Base-by-base conservation (phyloP, 208 protist species). In the Borovskyia barvae region DNA sequence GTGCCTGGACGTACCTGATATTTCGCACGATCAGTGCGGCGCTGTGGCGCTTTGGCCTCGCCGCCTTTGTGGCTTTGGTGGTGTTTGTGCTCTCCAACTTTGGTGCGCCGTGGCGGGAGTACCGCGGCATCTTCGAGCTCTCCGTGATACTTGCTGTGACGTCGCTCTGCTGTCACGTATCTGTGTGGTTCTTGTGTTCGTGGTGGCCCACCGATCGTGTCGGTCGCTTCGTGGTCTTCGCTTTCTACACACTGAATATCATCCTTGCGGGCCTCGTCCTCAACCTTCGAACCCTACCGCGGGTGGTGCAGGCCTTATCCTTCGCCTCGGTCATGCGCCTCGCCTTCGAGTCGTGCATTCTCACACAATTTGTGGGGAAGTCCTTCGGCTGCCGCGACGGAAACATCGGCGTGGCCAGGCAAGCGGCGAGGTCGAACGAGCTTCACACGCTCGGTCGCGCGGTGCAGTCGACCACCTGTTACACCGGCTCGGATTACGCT, bases 221-320 rank as follows among this genome's bases (percentile, higher is more conserved):
- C 11, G 49, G 64, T 25, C 59, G 59, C 43, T 61, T 79, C 9
- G 17, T 75, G 37, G 61, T 82, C 14, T 82, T 85, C 52, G 69
- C 77, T 24, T 61, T 82, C 19, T 88, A 88, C 64, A 82, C 75
- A 11, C 49, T 84, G 12, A 82, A 82, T 36, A 46, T 85, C 15
- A 62, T 85, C 5, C 67, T 88, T 19, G 77, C 69, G 0, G 81
- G 81, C 3, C 66, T 88, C 14, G 75, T 88, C 52, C 57, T 88
- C 40, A 88, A 88, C 63, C 51, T 88, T 20, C 72, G 36, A 41
- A 82, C 77, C 36, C 50, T 88, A 60, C 81, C 77, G 29, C 35
- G 30, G 5, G 40, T 53, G 24, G 64, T 82, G 36, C 77, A 64
- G 41, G 52, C 33, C 24, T 53, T 80, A 8, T 85, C 77, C 4